Conservation (phyloP, 805 yeast species). For the Ogataea neopini region DNA sequence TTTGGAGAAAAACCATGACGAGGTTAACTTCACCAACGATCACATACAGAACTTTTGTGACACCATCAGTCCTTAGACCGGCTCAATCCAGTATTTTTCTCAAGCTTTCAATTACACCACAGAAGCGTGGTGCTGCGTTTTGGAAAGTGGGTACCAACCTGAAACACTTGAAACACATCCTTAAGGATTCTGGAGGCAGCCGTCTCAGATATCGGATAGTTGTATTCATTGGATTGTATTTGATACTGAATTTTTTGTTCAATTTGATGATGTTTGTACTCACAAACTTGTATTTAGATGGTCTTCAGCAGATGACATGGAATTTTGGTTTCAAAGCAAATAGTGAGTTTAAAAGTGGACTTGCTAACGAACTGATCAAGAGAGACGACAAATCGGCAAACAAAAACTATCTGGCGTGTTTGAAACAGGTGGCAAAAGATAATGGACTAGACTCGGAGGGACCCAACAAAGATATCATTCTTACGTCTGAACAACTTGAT, state of each 20-base stretch:
- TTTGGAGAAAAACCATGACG: background rate
- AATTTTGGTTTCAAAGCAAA: conserved; percentile 32
- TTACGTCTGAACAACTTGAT: conserved; percentile 25
- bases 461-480: conserved; percentile 8
- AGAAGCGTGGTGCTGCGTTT: conserved; percentile 29
- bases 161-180: conserved; percentile 24
- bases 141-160: conserved; percentile 37
- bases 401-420: conserved; percentile 32
- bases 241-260: conserved; percentile 39
- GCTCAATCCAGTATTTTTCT: background rate
- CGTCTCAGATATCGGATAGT: conserved; percentile 47
- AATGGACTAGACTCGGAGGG: conserved; percentile 21
- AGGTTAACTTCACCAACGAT: background rate
- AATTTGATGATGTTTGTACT: conserved; percentile 36
- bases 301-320: conserved; percentile 30
- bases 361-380: conserved; percentile 40
- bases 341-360: conserved; percentile 37
- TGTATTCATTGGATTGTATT: conserved; percentile 42
- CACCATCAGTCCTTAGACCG: background rate
- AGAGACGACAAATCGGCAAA: conserved; percentile 37
- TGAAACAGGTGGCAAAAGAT: conserved; percentile 35
- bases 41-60: background rate
- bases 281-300: conserved; percentile 32
- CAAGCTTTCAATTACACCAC: conserved; percentile 1
- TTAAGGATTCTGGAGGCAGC: conserved; percentile 39